These are phyloP conservation scores for Coemansia asiatica DNA, from an alignment of 192 early-diverging fungal species.

Conservation along the genomic window DNA sequence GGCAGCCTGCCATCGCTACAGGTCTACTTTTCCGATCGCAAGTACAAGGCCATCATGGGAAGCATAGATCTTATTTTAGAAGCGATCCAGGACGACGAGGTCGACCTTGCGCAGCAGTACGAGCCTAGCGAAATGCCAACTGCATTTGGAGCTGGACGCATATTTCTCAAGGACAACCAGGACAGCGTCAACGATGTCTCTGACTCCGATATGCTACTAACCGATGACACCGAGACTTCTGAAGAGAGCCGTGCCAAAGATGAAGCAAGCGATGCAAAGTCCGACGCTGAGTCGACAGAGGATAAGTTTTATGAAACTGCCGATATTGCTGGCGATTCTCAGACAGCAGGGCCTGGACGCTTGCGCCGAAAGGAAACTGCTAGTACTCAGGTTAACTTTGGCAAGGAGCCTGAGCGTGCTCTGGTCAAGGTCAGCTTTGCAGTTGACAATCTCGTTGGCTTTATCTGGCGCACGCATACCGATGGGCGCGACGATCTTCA, in stretches of 20 bases:
- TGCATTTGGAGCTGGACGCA: conserved; percentile 48
- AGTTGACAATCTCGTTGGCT: conserved; percentile 52
- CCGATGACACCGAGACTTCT: neutral
- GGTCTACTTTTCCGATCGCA: conserved; percentile 89
- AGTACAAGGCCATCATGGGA: conserved; percentile 87
- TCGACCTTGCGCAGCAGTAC: conserved; percentile 49
- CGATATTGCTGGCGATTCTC: conserved; percentile 20
- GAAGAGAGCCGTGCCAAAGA: neutral
- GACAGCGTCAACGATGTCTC: neutral
- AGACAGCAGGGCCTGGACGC: conserved; percentile 12
- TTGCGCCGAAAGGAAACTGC: conserved; percentile 38
- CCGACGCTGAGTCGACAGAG: conserved; percentile 30
- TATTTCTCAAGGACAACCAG: conserved; percentile 14
- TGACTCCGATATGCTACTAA: conserved; percentile 9
- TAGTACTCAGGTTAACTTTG: conserved; percentile 13
- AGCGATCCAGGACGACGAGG: conserved; percentile 49
- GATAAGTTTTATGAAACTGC: conserved; percentile 49
- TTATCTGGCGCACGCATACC: conserved; percentile 50
- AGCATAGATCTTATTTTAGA: conserved; percentile 70
- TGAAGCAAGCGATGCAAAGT: conserved; percentile 1
- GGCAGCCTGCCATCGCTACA: conserved; percentile 82
- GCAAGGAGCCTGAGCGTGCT: conserved; percentile 49
- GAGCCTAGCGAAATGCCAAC: conserved; percentile 27
- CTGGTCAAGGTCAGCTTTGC: conserved; percentile 50
- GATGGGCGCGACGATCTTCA: conserved; percentile 49